Base-by-base conservation (phyloP, 805 yeast species). In the Groenewaldozyma tartarivorans region DNA sequence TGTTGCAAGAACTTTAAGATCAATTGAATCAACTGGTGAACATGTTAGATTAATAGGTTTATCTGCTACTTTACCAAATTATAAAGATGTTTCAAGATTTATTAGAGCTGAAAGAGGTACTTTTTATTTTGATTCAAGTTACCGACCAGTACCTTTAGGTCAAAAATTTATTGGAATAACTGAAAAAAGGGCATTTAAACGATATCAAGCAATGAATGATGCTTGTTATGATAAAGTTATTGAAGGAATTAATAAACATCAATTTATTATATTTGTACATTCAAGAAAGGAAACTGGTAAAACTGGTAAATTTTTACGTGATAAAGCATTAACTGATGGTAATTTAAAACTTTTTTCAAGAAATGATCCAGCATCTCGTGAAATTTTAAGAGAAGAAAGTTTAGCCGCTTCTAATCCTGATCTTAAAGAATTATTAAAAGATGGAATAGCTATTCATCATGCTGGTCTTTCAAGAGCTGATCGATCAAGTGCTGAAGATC, bases 41-140 rank as follows among this genome's bases (percentile, higher is more conserved):
- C 62, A 67, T 9, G 79, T 79, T 0, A 68, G 98, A 48, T 57
- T 90, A 5, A 78, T 88, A 9, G 97, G 94, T 0, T 66, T 90
- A 11, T 87, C 96, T 1, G 97, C 97, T 0, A 88, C 97, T 0
- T 69, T 90, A 39, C 96, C 96, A 1, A 87, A 88, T 55, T 90
- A 81, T 55, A 58, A 63, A 45, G 96, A 90, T 58, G 96, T 90
- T 29, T 94, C 95, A 0, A 67, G 67, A 34, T 90, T 92, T 53
- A 61, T 92, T 37, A 65, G 78, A 27, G 96, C 84, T 3, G 75
- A 75, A 18, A 62, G 64, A 13, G 65, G 65, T 13, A 88, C 90
- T 0, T 52, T 87, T 3, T 85, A 72, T 55, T 92, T 90, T 57
- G 95, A 85, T 55, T 66, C 92, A 0, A 67, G 82, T 3, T 90